Evolutionary conservation across 805 yeast species (phyloP).

Genomic region (Debaryomyces castellii): DNA sequence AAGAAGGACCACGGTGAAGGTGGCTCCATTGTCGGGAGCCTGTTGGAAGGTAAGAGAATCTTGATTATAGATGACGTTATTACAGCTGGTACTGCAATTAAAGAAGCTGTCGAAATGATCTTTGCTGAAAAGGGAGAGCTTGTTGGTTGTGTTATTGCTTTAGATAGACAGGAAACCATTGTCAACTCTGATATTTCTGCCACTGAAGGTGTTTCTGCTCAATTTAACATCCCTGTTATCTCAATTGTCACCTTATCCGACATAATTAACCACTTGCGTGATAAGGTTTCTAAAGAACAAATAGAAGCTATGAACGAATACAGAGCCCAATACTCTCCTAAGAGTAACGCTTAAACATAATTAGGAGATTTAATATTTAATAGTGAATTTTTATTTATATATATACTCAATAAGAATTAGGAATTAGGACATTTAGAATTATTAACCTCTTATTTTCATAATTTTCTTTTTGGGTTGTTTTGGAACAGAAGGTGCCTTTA

Average conservation of each 20-base stretch:
- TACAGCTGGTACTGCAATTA: conserved; percentile 98
- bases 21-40: conserved; percentile 87
- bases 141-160: conserved; percentile 84
- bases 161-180: conserved; percentile 93
- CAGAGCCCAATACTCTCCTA: conserved; percentile 50
- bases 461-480: conserved; percentile 55
- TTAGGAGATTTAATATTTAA: neutral
- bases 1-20: conserved; percentile 99
- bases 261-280: conserved; percentile 62
- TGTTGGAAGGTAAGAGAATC: conserved; percentile 67
- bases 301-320: conserved; percentile 58
- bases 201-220: conserved; percentile 72
- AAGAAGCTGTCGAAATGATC: conserved; percentile 87
- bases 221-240: conserved; percentile 77
- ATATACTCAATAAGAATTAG: neutral
- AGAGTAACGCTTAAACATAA: conserved; percentile 5
- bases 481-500: conserved; percentile 36
- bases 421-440: neutral
- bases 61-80: conserved; percentile 94
- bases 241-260: conserved; percentile 77
- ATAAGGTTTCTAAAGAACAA: conserved; percentile 57
- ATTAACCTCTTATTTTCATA: conserved; percentile 58
- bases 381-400: neutral
- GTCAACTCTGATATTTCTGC: conserved; percentile 69
- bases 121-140: conserved; percentile 65